Evolutionary conservation across 441 rosid species (phyloP).

Genomic region (Pelargonium australe): DNA sequence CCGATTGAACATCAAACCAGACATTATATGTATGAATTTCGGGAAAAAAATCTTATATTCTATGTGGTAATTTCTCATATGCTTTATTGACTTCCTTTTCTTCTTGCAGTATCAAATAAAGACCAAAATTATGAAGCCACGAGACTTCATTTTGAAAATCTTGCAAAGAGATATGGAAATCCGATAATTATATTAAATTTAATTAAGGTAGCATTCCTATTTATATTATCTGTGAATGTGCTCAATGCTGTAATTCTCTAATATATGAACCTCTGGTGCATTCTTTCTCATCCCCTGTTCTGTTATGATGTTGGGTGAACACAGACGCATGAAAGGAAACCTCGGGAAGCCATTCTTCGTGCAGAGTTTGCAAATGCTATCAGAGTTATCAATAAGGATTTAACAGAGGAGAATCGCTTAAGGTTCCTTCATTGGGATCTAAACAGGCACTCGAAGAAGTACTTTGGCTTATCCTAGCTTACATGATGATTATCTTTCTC

Average conservation of each 20-base stretch:
- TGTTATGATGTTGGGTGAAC: constrained; percentile 17
- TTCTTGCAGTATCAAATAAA: constrained; percentile 67
- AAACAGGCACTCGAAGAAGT: constrained; percentile 79
- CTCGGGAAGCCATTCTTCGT: constrained; percentile 89
- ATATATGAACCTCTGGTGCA: background rate
- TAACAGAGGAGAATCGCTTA: constrained; percentile 66
- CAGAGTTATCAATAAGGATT: constrained; percentile 73
- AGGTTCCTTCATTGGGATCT: constrained; percentile 80
- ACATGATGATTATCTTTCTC: constrained; percentile 6
- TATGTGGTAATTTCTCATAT: constrained; percentile 5
- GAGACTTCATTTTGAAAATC: constrained; percentile 87
- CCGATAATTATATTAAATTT: constrained; percentile 91
- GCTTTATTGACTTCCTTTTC: constrained; percentile 21
- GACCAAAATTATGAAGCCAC: constrained; percentile 93
- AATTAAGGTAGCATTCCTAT: constrained; percentile 54
- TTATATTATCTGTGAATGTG: background rate
- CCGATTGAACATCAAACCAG: constrained; percentile 87
- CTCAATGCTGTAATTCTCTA: background rate
- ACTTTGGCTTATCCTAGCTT: constrained; percentile 20
- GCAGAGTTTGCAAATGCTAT: constrained; percentile 94
- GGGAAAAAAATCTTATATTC: constrained; percentile 10
- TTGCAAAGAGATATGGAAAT: constrained; percentile 84
- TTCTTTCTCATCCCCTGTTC: constrained; percentile 14
- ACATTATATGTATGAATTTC: constrained; percentile 61
- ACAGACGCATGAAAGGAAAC: constrained; percentile 86